Evolutionary conservation across 1,139 yeast genomes (phyloP), one percentile per base, ranked within the genome.

Genomic region (Suhomyces maxii): DNA sequence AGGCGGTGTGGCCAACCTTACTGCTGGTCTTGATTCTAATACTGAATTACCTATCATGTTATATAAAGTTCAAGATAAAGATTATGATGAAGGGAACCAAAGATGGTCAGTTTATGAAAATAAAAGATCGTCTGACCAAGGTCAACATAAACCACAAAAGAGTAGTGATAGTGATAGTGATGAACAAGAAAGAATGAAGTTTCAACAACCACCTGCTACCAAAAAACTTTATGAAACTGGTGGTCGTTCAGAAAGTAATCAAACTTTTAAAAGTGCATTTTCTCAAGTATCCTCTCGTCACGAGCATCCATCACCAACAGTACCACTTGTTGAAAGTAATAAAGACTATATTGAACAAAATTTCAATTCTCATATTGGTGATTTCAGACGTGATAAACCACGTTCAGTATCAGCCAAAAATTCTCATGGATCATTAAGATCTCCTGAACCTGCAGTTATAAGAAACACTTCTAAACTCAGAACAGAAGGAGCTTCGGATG

Each of bases 21-120:
- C 65, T 3, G 69, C 71, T 1, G 69, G 67, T 0, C 41, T 65
- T 10, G 69, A 66, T 47, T 57, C 64, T n/a, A 48, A 49, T 4
- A 53, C 58, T 10, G 67, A 62, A 39, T 55, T 67, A 35, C 71
- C 71, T 7, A 54, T 64, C 8, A 63, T 63, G 63, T 55, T 65
- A 39, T 67, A 63, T 48, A 62, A 62, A 37, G 69, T 66, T 14
- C 69, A 65, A 18, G 66, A 65, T 42, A 60, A 55, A 46, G 60
- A 60, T 44, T 60, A 50, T 45, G 64, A 59, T 36, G 65, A 61
- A 44, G 60, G 66, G 2, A 55, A 59, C 33, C 59, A 55, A 37
- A 48, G 69, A 26, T 64, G 69, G 68, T 61, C 67, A 8, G 65
- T 60, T 14, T 63, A 64, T 37, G 69, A 65, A 37, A 50, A 52